A percentile compares a stretch with the other conserved stretches of the same genome.
Evolutionary conservation across 306 rosid genomes (phyloP).

Genomic region (Notholithocarpus densiflorus): DNA sequence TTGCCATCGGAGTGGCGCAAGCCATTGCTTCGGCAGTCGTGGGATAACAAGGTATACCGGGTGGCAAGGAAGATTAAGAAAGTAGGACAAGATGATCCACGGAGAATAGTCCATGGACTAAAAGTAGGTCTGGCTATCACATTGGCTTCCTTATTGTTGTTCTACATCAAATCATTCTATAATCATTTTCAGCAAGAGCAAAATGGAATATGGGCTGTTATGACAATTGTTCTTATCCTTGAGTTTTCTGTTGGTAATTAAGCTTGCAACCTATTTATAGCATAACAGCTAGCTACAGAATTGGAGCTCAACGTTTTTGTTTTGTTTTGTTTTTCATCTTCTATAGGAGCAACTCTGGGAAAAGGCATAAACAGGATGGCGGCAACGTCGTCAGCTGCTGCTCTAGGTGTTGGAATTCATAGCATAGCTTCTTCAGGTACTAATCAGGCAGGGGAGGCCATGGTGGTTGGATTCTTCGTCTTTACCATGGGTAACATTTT

Average conservation of each 20-base stretch:
- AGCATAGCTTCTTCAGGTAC: conserved; percentile 3
- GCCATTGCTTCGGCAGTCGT: neutral
- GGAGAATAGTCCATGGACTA: conserved; percentile 21
- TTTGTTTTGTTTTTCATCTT: neutral
- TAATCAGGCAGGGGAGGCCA: conserved; percentile 21
- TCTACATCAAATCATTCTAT: conserved; percentile 8
- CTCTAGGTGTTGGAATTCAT: conserved; percentile 30
- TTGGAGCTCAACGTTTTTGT: too few relatives aligned
- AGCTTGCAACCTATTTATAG: too few relatives aligned
- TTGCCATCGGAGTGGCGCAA: neutral
- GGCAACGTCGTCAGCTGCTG: conserved; percentile 34
- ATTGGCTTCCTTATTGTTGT: conserved; percentile 13
- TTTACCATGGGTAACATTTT: conserved; percentile 14
- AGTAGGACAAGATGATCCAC: conserved; percentile 27
- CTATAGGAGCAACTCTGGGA: conserved; percentile 42
- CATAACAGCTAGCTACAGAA: too few relatives aligned
- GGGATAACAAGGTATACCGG: neutral
- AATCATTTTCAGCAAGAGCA: neutral
- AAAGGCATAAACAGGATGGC: neutral
- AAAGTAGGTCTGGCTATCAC: conserved; percentile 36
- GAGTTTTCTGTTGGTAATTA: conserved; percentile 26
- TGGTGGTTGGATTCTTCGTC: conserved; percentile 19
- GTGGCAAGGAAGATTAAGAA: conserved; percentile 10
- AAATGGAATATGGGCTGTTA: conserved; percentile 25
- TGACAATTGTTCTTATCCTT: conserved; percentile 15